These are phyloP conservation scores for Hyaloscypha finlandica DNA, from an alignment of 495 filamentous ascomycete genomes.

Conservation along the genomic window DNA sequence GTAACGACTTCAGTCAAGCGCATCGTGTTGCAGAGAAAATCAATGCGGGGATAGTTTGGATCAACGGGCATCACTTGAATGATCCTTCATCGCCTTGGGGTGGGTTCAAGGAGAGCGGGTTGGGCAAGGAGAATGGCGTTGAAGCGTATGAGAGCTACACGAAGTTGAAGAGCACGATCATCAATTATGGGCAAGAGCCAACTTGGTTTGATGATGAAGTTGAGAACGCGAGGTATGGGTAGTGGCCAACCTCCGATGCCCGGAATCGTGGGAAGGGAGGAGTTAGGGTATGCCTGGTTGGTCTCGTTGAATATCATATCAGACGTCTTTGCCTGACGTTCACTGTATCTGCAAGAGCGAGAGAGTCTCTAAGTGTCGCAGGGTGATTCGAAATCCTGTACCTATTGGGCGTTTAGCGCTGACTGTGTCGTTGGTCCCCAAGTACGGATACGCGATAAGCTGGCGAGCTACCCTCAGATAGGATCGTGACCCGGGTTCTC, in stretches of 20 bases:
- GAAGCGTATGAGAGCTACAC: conserved; percentile 86
- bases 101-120: conserved; percentile 88
- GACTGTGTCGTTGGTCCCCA: neutral
- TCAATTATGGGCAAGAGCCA: conserved; percentile 53
- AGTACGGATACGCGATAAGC: neutral
- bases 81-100: conserved; percentile 84
- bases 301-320: neutral
- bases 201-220: conserved; percentile 53
- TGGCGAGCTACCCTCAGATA: too few species aligned
- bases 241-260: conserved; percentile 1
- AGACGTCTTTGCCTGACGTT: neutral
- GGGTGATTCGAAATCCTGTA: neutral
- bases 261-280: neutral
- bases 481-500: too few species aligned
- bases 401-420: neutral
- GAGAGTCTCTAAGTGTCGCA: neutral
- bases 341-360: neutral
- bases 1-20: conserved; percentile 57
- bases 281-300: neutral
- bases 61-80: conserved; percentile 58
- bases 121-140: conserved; percentile 88
- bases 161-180: conserved; percentile 70
- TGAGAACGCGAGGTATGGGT: conserved; percentile 50
- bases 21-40: conserved; percentile 57
- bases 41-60: conserved; percentile 62